These are phyloP conservation scores for Fraxinus xanthoxyloides DNA, from an alignment of 305 asterid genomes.

Conservation along the genomic window DNA sequence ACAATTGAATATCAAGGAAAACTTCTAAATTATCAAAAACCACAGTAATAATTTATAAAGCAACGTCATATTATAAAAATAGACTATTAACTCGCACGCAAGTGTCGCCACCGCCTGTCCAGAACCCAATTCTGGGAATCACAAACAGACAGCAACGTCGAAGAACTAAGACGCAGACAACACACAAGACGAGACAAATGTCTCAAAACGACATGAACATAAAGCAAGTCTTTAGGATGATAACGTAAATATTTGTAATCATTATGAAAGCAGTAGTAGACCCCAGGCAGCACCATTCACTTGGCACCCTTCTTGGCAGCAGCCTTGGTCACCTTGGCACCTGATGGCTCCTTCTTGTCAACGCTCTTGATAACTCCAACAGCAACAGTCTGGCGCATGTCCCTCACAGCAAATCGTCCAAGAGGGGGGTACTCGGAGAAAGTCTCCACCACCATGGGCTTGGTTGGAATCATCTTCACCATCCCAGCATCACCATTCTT, in stretches of 20 bases:
- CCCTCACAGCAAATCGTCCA: conserved; percentile 29
- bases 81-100: background rate
- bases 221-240: background rate
- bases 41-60: background rate
- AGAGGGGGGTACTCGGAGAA: conserved; percentile 27
- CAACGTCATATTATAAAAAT: background rate
- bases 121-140: background rate
- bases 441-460: conserved; percentile 31
- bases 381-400: conserved; percentile 27
- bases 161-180: background rate
- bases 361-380: conserved; percentile 25
- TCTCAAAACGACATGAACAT: background rate
- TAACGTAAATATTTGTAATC: background rate
- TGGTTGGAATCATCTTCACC: conserved; percentile 29
- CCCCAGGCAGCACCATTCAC: background rate
- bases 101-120: background rate
- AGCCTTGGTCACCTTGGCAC: conserved; percentile 26
- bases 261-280: background rate
- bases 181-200: background rate
- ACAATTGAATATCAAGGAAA: background rate
- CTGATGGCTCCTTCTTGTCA: conserved; percentile 22
- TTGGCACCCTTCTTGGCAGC: conserved; percentile 28
- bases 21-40: background rate
- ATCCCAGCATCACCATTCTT: conserved; percentile 29
- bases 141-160: background rate